Evolutionary conservation across 495 filamentous ascomycete species (phyloP).

Genomic region (Aspergillus egyptiacus): DNA sequence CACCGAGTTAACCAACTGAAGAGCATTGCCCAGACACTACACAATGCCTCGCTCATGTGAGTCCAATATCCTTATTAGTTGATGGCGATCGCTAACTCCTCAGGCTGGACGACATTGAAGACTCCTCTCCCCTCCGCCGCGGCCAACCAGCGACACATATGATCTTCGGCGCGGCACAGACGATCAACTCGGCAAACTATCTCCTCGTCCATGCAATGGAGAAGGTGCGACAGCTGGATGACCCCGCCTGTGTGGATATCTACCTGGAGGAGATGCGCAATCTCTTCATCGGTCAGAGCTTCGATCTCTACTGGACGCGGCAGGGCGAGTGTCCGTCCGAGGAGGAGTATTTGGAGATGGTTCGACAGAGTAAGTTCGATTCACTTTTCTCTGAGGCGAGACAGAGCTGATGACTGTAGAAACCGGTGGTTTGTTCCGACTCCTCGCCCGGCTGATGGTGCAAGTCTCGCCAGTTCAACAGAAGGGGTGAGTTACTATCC

Average conservation of each 20-base stretch:
- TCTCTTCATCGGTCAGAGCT: conserved; percentile 30
- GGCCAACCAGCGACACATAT: conserved; percentile 31
- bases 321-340: conserved; percentile 22
- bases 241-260: conserved; percentile 20
- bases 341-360: conserved; percentile 31
- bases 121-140: conserved; percentile 32
- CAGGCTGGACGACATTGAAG: conserved; percentile 39
- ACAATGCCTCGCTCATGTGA: conserved; percentile 22
- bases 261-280: conserved; percentile 25
- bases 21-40: conserved; percentile 13
- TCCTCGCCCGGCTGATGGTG: conserved; percentile 26
- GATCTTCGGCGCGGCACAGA: conserved; percentile 35
- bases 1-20: conserved; percentile 11
- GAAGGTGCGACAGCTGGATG: conserved; percentile 29
- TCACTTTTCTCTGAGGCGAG: background rate
- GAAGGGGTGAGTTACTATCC: conserved; percentile 6
- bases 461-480: conserved; percentile 11
- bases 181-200: conserved; percentile 49
- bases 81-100: conserved; percentile 10
- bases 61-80: conserved; percentile 6
- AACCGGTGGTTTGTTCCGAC: conserved; percentile 35
- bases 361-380: conserved; percentile 19
- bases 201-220: conserved; percentile 75
- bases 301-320: conserved; percentile 34
- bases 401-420: conserved; percentile 16